Base-by-base conservation (phyloP, 1,284 basidiomycete species). In the Fomitopsis pinicola region DNA sequence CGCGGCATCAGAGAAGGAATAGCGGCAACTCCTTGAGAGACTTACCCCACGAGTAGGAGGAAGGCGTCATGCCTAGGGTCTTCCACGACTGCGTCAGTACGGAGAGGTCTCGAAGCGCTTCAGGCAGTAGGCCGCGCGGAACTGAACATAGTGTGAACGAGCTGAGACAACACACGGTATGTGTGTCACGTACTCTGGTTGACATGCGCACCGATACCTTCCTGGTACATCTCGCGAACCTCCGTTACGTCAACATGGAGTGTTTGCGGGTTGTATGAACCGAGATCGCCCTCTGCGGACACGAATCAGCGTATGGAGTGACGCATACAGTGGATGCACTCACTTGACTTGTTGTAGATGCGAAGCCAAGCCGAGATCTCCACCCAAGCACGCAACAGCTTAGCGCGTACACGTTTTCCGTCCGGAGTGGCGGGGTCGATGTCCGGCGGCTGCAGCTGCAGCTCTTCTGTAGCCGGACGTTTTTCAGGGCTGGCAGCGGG, bases 361-460 rank as follows among this genome's bases (percentile, higher is more conserved):
- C 78, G 73, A 30, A 87, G 63, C 83, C 87, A 91, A 2, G 89
- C 82, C 52, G 83, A 76, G 4, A 88, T 72, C 68, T 94, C 90
- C 14, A 91, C 79, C 91, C 91, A 93, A 26, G 86, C 86, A 33
- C 89, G 81, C 50, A 93, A 79, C 3, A 93, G 78, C 65, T 80
- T 87, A 19, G 79, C 78, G 14, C 86, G 81, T 61, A 79, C 83
- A 57, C 77, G 75, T 53, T 76, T 78, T 9, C 85, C 87, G 40
- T 77, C 72, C 2, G 75, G 66, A 1, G 76, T 78, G 12, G 60
- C 70, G 9, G 77, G 68, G 60, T 88, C 83, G 6, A 84, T 84
- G 6, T 72, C 57, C 0, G 89, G 89, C 19, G 88, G 83, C 4
- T 77, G 76, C 19, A 91, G 72, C 1, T 77, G 77, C 5, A 71